Evolutionary conservation across 2,329 filamentous ascomycete species (phyloP).

Genomic region (Lachnellula arida): DNA sequence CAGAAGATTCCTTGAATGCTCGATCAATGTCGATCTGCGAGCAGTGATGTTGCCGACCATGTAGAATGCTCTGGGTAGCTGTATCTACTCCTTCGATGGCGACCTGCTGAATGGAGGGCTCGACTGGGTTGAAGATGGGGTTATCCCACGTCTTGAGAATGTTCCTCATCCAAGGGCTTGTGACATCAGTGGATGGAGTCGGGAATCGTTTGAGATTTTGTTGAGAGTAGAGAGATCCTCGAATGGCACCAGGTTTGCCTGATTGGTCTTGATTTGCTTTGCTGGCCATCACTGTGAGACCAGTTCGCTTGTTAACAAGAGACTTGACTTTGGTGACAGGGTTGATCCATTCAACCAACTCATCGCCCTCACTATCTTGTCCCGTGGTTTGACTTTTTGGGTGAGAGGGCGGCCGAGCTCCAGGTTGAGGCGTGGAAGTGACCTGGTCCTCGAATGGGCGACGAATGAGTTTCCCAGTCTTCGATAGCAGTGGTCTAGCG

Average conservation of each 20-base stretch:
- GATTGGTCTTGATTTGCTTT: constrained; percentile 10
- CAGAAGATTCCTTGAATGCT: constrained; percentile 23
- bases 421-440: not conserved
- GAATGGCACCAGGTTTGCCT: not conserved
- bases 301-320: constrained; percentile 52
- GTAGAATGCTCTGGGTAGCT: constrained; percentile 18
- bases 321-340: constrained; percentile 50
- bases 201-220: not conserved
- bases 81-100: constrained; percentile 30
- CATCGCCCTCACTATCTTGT: constrained; percentile 29
- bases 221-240: not conserved
- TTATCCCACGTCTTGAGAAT: constrained; percentile 68
- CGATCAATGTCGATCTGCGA: constrained; percentile 28
- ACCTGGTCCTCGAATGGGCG: constrained; percentile 41
- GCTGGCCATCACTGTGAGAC: constrained; percentile 36
- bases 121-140: constrained; percentile 59
- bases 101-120: constrained; percentile 42
- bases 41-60: constrained; percentile 23
- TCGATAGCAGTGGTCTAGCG: constrained; percentile 35
- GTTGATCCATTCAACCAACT: constrained; percentile 53
- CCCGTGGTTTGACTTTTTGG: not conserved
- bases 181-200: constrained; percentile 27
- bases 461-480: constrained; percentile 39
- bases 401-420: not conserved
- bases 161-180: constrained; percentile 52